These are phyloP conservation scores for Schoenoplectus tabernaemontani DNA, from an alignment of 202 grass and related monocot species.

Conservation along the genomic window DNA sequence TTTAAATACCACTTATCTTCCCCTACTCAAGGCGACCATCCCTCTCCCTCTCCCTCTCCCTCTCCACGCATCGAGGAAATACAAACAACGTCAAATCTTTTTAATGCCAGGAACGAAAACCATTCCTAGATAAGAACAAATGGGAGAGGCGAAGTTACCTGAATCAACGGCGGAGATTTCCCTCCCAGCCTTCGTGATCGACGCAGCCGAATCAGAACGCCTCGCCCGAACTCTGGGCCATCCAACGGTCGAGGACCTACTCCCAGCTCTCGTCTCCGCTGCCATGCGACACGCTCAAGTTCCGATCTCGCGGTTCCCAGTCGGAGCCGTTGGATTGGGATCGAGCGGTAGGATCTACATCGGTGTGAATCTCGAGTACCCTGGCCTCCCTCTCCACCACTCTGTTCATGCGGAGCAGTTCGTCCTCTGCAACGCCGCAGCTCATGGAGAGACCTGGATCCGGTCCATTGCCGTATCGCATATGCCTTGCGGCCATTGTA, in stretches of 20 bases:
- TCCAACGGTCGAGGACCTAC: conserved; percentile 57
- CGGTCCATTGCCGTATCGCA: conserved; percentile 84
- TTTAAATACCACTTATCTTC: conserved; percentile 20
- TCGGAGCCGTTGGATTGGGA: conserved; percentile 81
- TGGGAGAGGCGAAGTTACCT: conserved; percentile 43
- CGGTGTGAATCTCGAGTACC: conserved; percentile 94
- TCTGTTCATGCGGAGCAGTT: conserved; percentile 91
- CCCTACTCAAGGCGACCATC: background rate
- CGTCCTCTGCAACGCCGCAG: conserved; percentile 69
- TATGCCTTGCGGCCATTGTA: conserved; percentile 95
- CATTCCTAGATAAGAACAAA: conserved; percentile 14
- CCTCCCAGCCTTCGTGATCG: conserved; percentile 68
- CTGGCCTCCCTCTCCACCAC: conserved; percentile 53
- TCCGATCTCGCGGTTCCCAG: conserved; percentile 70
- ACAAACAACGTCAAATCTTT: background rate
- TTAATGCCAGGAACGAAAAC: background rate
- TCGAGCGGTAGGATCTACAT: conserved; percentile 67
- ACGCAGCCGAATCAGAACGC: conserved; percentile 47
- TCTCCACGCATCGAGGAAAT: conserved; percentile 48
- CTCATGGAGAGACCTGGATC: conserved; percentile 53
- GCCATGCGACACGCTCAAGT: conserved; percentile 43
- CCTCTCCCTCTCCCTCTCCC: conserved; percentile 8
- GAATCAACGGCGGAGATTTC: conserved; percentile 26
- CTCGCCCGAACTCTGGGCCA: conserved; percentile 39
- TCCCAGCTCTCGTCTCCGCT: conserved; percentile 60